phyloP scores from a whole-genome alignment of 1,284 basidiomycete species.

The Pseudozyma sp. region DNA sequence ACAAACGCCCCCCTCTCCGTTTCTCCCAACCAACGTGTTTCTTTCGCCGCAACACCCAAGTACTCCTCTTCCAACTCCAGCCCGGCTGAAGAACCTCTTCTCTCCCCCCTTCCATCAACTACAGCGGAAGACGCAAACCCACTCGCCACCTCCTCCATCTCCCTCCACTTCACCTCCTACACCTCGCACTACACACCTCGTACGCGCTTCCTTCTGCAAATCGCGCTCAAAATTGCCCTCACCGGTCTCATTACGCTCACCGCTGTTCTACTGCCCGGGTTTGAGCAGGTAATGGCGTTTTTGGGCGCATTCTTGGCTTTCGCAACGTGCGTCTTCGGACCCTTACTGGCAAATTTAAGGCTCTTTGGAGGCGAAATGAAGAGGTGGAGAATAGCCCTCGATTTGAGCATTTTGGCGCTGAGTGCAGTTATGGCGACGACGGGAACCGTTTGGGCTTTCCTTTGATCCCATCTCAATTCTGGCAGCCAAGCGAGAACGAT shows the following conservation, averaged over 20 bases:
- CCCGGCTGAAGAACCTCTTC: neutral
- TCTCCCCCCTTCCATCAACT: slow-evolving; percentile 1
- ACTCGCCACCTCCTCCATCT: slow-evolving; percentile 46
- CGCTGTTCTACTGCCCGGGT: slow-evolving; percentile 78
- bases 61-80: neutral
- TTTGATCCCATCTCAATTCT: no score
- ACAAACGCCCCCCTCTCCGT: slow-evolving; percentile 23
- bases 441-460: slow-evolving; percentile 62
- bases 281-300: slow-evolving; percentile 89
- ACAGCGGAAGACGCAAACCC: slow-evolving; percentile 42
- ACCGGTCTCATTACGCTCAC: slow-evolving; percentile 54
- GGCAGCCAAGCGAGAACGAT: no score
- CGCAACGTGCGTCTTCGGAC: slow-evolving; percentile 71
- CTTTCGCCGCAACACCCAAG: slow-evolving; percentile 20
- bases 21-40: slow-evolving; percentile 36
- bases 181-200: slow-evolving; percentile 19
- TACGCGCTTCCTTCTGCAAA: slow-evolving; percentile 17
- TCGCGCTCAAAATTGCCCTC: slow-evolving; percentile 46
- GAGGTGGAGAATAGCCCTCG: slow-evolving; percentile 30
- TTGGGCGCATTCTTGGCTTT: slow-evolving; percentile 87
- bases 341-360: slow-evolving; percentile 56
- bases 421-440: slow-evolving; percentile 53
- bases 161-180: slow-evolving; percentile 35
- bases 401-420: slow-evolving; percentile 50
- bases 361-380: slow-evolving; percentile 52